Percentiles rank a stretch among this genome's conserved stretches.
phyloP scores from a whole-genome alignment of 2,329 filamentous ascomycete species.

The Catunica adiposa region DNA sequence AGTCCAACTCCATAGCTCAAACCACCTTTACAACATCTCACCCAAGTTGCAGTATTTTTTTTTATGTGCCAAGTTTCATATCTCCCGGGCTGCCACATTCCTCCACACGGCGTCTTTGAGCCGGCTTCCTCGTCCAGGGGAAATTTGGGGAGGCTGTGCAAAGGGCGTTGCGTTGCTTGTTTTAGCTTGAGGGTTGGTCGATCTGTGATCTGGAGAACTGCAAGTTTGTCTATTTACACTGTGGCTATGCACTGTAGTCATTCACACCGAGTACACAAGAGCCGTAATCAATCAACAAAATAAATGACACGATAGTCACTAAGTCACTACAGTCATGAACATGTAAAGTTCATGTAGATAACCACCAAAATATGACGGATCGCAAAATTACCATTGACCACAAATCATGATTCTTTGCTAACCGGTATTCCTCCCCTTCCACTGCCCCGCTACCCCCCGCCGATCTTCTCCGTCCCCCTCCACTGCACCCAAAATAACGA shows the following conservation, averaged over 20 bases:
- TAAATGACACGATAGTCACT: too few species aligned
- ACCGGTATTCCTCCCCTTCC: neutral
- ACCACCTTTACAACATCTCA: neutral
- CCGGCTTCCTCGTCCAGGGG: conserved; percentile 11
- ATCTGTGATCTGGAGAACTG: neutral
- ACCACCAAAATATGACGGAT: too few species aligned
- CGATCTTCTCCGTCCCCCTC: too few species aligned
- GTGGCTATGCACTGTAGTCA: too few species aligned
- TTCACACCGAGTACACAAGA: too few species aligned
- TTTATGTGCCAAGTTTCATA: neutral
- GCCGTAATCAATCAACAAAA: too few species aligned
- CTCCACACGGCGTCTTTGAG: neutral
- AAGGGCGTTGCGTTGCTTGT: neutral
- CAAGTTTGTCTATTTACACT: too few species aligned
- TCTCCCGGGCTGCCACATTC: neutral
- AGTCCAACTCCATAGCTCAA: neutral
- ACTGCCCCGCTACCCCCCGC: neutral
- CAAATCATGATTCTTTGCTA: too few species aligned
- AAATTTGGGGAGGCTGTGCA: conserved; percentile 13
- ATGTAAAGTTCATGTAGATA: too few species aligned
- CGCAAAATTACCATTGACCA: too few species aligned
- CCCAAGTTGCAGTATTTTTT: neutral
- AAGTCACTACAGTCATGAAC: too few species aligned
- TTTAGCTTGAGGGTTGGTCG: neutral
- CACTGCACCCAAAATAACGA: neutral